Evolutionary conservation across 2,329 filamentous ascomycete genomes (phyloP).

Genomic region (Blastomyces gilchristii): DNA sequence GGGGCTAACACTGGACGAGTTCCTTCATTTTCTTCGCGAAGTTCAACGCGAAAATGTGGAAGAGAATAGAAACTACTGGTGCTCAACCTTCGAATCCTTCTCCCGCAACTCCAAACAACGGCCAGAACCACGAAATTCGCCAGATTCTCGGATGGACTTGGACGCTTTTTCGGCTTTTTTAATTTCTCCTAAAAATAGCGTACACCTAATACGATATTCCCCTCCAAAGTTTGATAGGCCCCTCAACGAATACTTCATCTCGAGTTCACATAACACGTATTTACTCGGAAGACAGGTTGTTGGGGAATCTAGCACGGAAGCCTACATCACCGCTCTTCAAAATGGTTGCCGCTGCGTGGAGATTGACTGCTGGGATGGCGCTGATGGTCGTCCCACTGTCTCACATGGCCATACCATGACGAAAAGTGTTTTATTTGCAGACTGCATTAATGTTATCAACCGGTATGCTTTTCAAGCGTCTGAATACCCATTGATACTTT

Average conservation of each 20-base stretch:
- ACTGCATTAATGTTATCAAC: conserved; percentile 86
- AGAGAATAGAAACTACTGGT: conserved; percentile 56
- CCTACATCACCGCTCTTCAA: conserved; percentile 80
- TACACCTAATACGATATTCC: conserved; percentile 52
- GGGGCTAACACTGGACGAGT: conserved; percentile 62
- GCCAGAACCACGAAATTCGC: conserved; percentile 36
- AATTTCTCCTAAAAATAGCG: conserved; percentile 61
- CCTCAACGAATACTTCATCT: conserved; percentile 95
- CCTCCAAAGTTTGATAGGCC: conserved; percentile 64
- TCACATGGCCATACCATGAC: conserved; percentile 87
- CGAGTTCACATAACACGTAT: conserved; percentile 97
- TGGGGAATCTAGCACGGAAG: conserved; percentile 84
- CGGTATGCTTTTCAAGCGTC: conserved; percentile 86
- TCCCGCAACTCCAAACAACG: conserved; percentile 49
- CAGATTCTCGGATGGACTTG: conserved; percentile 57
- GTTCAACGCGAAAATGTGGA: conserved; percentile 69
- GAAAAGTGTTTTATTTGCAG: conserved; percentile 75
- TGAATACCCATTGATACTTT: conserved; percentile 85
- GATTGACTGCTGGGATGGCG: conserved; percentile 96
- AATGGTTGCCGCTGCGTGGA: conserved; percentile 91
- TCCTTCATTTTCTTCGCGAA: conserved; percentile 62
- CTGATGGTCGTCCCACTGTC: conserved; percentile 76
- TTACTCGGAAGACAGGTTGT: conserved; percentile 82
- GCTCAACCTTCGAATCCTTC: conserved; percentile 60
- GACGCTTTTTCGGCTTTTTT: conserved; percentile 69